Evolutionary conservation across 768 basidiomycete species (phyloP).

Genomic region (Mycena polygramma): DNA sequence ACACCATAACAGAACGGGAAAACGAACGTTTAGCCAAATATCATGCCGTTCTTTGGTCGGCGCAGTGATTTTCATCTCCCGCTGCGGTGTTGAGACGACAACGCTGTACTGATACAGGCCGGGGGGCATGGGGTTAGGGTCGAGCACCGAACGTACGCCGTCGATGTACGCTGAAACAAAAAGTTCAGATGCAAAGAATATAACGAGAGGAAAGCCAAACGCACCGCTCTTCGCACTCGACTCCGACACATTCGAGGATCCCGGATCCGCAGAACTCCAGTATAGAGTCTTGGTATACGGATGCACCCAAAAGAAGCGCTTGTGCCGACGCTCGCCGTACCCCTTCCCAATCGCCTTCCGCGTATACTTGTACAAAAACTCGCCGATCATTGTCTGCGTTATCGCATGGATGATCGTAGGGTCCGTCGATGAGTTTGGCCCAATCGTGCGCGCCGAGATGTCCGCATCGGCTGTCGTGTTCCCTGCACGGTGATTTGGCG

Average conservation of each 20-base stretch:
- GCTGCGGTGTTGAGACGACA: constrained; percentile 90
- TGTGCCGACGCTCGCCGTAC: constrained; percentile 89
- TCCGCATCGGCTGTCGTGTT: constrained; percentile 50
- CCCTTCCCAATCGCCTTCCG: constrained; percentile 90
- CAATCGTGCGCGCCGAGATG: constrained; percentile 54
- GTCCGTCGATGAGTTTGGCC: constrained; percentile 75
- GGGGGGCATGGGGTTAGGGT: constrained; percentile 96
- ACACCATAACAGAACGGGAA: constrained; percentile 19
- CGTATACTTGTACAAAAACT: constrained; percentile 98
- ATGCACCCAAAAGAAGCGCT: constrained; percentile 99
- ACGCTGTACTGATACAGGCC: constrained; percentile 95
- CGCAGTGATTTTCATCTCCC: constrained; percentile 99
- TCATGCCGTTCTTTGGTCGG: constrained; percentile 96
- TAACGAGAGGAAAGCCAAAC: constrained; percentile 29
- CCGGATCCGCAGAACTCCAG: constrained; percentile 97
- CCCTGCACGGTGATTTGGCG: constrained; percentile 55
- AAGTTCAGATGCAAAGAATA: constrained; percentile 26
- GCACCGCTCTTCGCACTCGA: constrained; percentile 96
- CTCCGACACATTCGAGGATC: constrained; percentile 87
- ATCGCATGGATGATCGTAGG: constrained; percentile 94
- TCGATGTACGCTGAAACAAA: constrained; percentile 86
- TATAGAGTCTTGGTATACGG: constrained; percentile 98
- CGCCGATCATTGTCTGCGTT: constrained; percentile 99
- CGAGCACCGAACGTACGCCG: constrained; percentile 90
- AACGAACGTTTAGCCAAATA: constrained; percentile 90